Base-by-base conservation (phyloP, 306 rosid species). In the Benincasa hispida region DNA sequence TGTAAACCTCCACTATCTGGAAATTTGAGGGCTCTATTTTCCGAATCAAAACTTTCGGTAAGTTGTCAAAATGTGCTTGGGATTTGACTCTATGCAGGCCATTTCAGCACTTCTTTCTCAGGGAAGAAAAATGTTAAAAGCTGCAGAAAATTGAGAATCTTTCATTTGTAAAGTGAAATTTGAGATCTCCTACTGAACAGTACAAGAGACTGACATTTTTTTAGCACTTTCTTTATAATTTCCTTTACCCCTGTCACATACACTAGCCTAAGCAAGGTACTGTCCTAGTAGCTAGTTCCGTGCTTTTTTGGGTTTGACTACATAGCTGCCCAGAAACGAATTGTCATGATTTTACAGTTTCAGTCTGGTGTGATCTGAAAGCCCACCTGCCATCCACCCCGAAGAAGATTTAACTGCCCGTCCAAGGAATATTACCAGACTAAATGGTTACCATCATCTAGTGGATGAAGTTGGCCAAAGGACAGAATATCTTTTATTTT, bases 391-490 rank as follows among this genome's bases (percentile, higher is more conserved):
- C 76, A 72, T 48, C 39, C 59, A 47, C 58, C 42, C 24, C 59
- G 59, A 72, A 72, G 58, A 72, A 72, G 76, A 72, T 72, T 72
- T 72, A 47, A 72, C 76, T 72, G 58, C 24, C 59, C 76, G 76
- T 72, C 76, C 76, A 72, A 72, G 76, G 76, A 72, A 72, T 72
- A 72, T 72, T 45, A 69, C 37, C 55, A 69, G 74, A 41, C 55
- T 42, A 68, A 67, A 69, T 69, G 56, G 75, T 66, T 66, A 37
- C n/a, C 74, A 41, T 41, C 74, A 41, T 41, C 54, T 21, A 68
- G 75, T 68, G 75, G 54, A 11, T 70, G 75, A 70, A 24, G 75
- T 25, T 70, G 75, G 75, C 24, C 57, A 55, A 34, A 37, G 45
- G 51, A 12, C 73, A 69, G 56, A 45, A 72, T 48, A 48, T 47